A percentile compares a stretch with the other conserved stretches of the same genome.
Conservation (phyloP, 768 basidiomycete species). For the Termitomyces sp. region DNA sequence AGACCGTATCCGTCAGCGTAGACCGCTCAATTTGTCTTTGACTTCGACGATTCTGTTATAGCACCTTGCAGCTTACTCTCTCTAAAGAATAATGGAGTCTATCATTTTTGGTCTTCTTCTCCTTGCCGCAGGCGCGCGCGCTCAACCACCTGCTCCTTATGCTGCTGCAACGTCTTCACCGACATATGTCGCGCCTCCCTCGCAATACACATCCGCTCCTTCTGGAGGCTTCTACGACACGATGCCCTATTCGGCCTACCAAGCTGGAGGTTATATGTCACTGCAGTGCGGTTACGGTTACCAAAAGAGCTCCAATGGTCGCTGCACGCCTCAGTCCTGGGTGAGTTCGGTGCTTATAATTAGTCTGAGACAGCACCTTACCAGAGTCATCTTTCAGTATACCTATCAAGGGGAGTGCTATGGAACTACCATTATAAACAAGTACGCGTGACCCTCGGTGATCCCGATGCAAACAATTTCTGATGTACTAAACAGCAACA, state of each 20-base stretch:
- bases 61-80: slow-evolving; percentile 39
- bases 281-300: slow-evolving; percentile 72
- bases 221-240: slow-evolving; percentile 33
- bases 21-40: slow-evolving; percentile 50
- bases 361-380: neutral
- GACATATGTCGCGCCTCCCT: slow-evolving; percentile 19
- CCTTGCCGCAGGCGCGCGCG: slow-evolving; percentile 47
- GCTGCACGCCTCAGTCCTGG: slow-evolving; percentile 53
- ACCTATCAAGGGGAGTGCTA: slow-evolving; percentile 48
- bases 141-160: slow-evolving; percentile 28
- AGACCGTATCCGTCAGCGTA: slow-evolving; percentile 69
- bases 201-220: slow-evolving; percentile 27
- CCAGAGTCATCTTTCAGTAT: slow-evolving; percentile 23
- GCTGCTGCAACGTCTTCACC: slow-evolving; percentile 17
- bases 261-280: slow-evolving; percentile 57
- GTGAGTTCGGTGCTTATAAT: slow-evolving; percentile 27
- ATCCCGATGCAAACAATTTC: neutral
- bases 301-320: slow-evolving; percentile 46
- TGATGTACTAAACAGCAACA: slow-evolving; percentile 11
- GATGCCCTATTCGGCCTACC: slow-evolving; percentile 59
- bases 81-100: slow-evolving; percentile 53
- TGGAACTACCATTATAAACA: slow-evolving; percentile 52
- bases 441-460: slow-evolving; percentile 8
- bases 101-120: slow-evolving; percentile 54
- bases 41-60: slow-evolving; percentile 27